Percentiles rank a stretch among this genome's conserved stretches.
These are phyloP conservation scores for Xylariaceae sp. DNA, from an alignment of 2,329 filamentous ascomycete species.

Conservation along the genomic window DNA sequence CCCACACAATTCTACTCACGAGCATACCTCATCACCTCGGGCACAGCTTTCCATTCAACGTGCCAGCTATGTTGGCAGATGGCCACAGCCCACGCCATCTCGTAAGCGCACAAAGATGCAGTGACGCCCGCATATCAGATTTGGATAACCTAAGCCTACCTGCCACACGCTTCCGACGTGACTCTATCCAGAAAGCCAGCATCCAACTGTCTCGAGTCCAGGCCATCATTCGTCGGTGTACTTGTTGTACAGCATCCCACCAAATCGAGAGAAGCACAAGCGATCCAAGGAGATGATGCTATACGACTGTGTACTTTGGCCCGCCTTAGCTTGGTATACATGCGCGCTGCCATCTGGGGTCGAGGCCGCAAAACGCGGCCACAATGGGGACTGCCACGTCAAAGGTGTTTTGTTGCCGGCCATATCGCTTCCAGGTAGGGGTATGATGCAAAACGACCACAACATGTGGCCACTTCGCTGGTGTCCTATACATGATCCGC, in stretches of 20 bases:
- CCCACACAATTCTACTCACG: constrained; percentile 3
- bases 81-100: too few relatives aligned
- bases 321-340: constrained; percentile 20
- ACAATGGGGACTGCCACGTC: constrained; percentile 29
- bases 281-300: constrained; percentile 17
- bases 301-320: constrained; percentile 16
- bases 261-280: constrained; percentile 22
- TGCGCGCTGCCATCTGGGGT: constrained; percentile 23
- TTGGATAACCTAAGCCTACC: too few relatives aligned
- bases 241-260: constrained; percentile 23
- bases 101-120: too few relatives aligned
- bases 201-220: not conserved
- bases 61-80: too few relatives aligned
- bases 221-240: constrained; percentile 10
- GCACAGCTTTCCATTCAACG: too few relatives aligned
- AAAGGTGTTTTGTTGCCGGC: constrained; percentile 21
- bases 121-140: too few relatives aligned
- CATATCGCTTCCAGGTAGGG: constrained; percentile 18
- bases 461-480: constrained; percentile 21
- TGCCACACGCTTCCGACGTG: too few relatives aligned
- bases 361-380: constrained; percentile 22
- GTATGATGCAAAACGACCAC: constrained; percentile 16
- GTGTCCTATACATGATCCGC: constrained; percentile 16
- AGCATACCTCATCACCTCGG: too few relatives aligned
- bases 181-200: not conserved